Evolutionary conservation across 1,284 basidiomycete genomes (phyloP), one percentile per base, ranked within the genome.

Genomic region (Papiliotrema laurentii): DNA sequence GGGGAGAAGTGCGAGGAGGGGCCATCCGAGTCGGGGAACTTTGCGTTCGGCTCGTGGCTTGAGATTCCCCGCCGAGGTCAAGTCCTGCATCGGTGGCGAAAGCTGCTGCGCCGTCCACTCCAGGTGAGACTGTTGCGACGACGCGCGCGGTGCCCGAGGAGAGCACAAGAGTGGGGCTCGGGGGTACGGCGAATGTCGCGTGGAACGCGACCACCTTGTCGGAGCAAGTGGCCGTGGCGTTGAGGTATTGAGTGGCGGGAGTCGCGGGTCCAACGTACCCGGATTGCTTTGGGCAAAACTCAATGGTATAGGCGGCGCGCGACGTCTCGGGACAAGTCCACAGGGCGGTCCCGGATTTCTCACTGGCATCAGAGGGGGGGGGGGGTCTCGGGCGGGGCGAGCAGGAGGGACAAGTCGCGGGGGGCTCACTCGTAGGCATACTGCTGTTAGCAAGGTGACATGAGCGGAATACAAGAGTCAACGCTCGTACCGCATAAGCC

Each of bases 401-500:
- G 16, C 25, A 33, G 34, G 6, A 18, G 22, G 25, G 11, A 25
- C 7, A 34, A 16, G 31, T 35, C 16, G 19, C 7, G 5, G 14
- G 25, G 28, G 13, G 47, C 55, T 45, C 22, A 60, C 58, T 62
- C 60, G 38, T 62, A 62, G 22, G 64, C 62, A 42, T 63, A 62
- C 59, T 63, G 44, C 11, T 4, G 35, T 57, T 49, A 55, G 48
- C 49, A 19, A 38, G 21, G 35, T 3, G 22, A 3, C 14, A 18
- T 3, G 22, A 34, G 9, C 7, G 41, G 25, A 27, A 16, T 19
- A 31, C 7, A 4, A 18, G 13, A 3, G 42, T 4, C 19, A 2
- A 55, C 63, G 56, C 47, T n/a, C n/a, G n/a, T n/a, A 64, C 63
- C 13, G 61, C 66, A 54, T 68, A 68, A 16, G 56, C 50, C 11